Evolutionary conservation across 1,284 basidiomycete species (phyloP).

Genomic region (Somion occarium): DNA sequence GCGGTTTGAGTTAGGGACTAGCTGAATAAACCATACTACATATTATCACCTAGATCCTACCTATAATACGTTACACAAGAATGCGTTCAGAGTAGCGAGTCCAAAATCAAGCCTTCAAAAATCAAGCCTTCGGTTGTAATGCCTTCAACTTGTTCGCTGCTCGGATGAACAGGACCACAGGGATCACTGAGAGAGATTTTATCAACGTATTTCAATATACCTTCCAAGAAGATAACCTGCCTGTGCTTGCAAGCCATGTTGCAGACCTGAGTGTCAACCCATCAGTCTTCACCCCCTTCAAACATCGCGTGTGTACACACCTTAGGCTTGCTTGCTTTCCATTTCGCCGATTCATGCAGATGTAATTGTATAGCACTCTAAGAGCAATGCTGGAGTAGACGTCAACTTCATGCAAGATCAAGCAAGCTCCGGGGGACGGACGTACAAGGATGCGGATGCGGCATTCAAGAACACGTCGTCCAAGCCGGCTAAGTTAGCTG

Average conservation of each 20-base stretch:
- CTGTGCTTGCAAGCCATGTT: background rate
- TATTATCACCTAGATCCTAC: background rate
- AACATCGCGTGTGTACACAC: background rate
- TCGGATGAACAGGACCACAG: conserved; percentile 1
- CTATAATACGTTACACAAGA: background rate
- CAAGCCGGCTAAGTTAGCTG: conserved; percentile 5
- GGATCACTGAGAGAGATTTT: background rate
- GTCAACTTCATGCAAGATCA: background rate
- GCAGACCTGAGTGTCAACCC: no score
- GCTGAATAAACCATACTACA: background rate
- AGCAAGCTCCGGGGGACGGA: background rate
- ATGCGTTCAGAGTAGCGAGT: no score
- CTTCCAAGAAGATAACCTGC: background rate
- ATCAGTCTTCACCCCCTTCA: no score
- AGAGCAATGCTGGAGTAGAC: conserved; percentile 3
- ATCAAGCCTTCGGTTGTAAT: background rate
- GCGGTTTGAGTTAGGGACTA: no score
- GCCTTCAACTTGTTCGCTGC: conserved; percentile 4
- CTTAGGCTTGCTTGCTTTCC: background rate
- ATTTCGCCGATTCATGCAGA: conserved; percentile 5
- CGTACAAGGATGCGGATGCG: conserved; percentile 7
- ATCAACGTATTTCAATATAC: background rate
- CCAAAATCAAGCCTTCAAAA: no score
- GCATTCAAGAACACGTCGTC: conserved; percentile 2
- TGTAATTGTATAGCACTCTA: conserved; percentile 7